Conservation (phyloP, 208 protist species). For the Trichomonas tenax region DNA sequence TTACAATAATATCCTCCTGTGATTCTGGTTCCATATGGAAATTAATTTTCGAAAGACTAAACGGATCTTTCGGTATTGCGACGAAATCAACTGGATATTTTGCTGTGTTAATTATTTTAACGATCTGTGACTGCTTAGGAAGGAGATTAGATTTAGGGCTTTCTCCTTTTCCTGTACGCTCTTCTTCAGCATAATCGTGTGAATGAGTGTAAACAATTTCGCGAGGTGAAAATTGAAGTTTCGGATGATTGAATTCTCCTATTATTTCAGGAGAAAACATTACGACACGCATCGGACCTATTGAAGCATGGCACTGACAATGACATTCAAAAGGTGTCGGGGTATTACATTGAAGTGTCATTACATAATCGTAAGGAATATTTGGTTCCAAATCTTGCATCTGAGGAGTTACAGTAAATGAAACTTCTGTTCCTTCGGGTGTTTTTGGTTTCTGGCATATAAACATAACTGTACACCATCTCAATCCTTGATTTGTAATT, state of each 20-base stretch:
- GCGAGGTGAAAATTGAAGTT: neutral
- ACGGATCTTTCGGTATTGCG: neutral
- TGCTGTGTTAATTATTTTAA: neutral
- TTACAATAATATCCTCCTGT: neutral
- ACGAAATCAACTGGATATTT: neutral
- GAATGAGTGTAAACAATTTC: neutral
- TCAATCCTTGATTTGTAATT: neutral
- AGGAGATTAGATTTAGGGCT: neutral
- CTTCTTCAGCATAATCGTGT: neutral
- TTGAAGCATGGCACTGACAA: neutral
- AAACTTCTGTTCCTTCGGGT: neutral
- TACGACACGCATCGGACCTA: neutral
- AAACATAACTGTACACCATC: neutral
- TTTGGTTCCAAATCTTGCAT: neutral
- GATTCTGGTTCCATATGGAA: neutral
- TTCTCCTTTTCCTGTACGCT: neutral
- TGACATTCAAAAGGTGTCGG: neutral
- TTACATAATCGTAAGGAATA: neutral
- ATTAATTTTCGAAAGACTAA: neutral
- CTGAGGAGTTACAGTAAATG: neutral
- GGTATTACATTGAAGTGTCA: neutral
- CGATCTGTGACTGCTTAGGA: neutral
- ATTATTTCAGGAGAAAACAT: neutral
- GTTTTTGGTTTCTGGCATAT: neutral
- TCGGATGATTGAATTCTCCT: neutral